Conservation (phyloP, 345 rosid species). For the Acer saccharum region DNA sequence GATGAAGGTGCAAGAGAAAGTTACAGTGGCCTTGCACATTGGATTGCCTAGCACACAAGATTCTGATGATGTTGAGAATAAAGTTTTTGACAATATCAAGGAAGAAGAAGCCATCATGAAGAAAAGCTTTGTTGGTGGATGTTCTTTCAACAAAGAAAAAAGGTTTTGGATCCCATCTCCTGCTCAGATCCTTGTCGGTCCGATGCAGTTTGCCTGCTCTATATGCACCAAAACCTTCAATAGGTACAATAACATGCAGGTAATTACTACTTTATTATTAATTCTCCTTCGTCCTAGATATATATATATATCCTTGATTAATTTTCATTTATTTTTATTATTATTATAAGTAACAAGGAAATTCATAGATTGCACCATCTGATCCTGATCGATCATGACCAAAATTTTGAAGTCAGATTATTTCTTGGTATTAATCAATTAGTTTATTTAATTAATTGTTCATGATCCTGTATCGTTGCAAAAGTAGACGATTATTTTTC, state of each 20-base stretch:
- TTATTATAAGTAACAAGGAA: background rate
- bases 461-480: background rate
- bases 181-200: constrained; percentile 78
- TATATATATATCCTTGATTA: too few relatives aligned
- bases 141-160: constrained; percentile 39
- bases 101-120: constrained; percentile 26
- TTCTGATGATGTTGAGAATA: constrained; percentile 14
- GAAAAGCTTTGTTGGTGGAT: constrained; percentile 30
- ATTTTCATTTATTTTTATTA: constrained; percentile 2
- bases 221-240: constrained; percentile 81
- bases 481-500: background rate
- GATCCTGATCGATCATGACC: background rate
- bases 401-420: background rate
- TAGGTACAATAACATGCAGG: constrained; percentile 94
- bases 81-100: constrained; percentile 15
- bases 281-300: background rate
- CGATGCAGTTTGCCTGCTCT: constrained; percentile 81
- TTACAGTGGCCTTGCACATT: constrained; percentile 64
- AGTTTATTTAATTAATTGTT: too few relatives aligned
- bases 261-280: constrained; percentile 18
- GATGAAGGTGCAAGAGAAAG: constrained; percentile 26
- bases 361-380: background rate
- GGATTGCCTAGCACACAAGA: constrained; percentile 53
- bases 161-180: constrained; percentile 92
- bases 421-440: background rate